phyloP scores from a whole-genome alignment of 768 basidiomycete species.

The Pholiota molesta region DNA sequence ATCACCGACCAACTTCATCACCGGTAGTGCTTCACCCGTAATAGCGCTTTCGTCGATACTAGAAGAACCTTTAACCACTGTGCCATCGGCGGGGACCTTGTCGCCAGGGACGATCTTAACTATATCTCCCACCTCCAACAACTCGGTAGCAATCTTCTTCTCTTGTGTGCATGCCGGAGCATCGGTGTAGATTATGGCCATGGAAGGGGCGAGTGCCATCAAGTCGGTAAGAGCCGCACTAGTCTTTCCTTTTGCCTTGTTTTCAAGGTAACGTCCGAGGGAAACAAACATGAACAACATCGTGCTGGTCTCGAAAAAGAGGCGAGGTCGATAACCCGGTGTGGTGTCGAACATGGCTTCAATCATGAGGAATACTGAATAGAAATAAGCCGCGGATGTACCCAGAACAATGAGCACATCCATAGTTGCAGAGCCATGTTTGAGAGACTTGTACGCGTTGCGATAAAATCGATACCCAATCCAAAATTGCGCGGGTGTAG shows the following conservation, averaged over 20 bases:
- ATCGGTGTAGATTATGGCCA: slow-evolving; percentile 95
- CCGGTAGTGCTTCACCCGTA: slow-evolving; percentile 92
- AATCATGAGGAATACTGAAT: slow-evolving; percentile 77
- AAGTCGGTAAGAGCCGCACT: slow-evolving; percentile 96
- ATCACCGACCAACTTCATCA: slow-evolving; percentile 83
- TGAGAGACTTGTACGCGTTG: slow-evolving; percentile 89
- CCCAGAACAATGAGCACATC: slow-evolving; percentile 97
- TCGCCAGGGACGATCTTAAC: slow-evolving; percentile 96
- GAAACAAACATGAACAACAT: slow-evolving; percentile 99
- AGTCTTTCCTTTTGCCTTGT: slow-evolving; percentile 95
- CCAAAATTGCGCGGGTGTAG: slow-evolving; percentile 93
- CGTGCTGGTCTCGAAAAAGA: slow-evolving; percentile 98
- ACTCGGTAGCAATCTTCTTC: slow-evolving; percentile 90
- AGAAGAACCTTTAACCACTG: slow-evolving; percentile 83
- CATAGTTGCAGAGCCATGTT: slow-evolving; percentile 93
- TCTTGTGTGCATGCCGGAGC: slow-evolving; percentile 78
- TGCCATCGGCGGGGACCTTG: slow-evolving; percentile 95
- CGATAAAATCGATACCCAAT: slow-evolving; percentile 86
- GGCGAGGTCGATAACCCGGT: slow-evolving; percentile 73
- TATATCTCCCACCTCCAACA: slow-evolving; percentile 91
- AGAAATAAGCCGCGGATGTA: slow-evolving; percentile 91
- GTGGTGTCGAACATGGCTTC: slow-evolving; percentile 65
- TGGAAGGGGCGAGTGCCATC: slow-evolving; percentile 93
- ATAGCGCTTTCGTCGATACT: slow-evolving; percentile 95
- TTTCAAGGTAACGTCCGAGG: slow-evolving; percentile 93